Evolutionary conservation across 371 early-diverging fungal species (phyloP).

Genomic region (Rhizoclosmatium hyalinum): DNA sequence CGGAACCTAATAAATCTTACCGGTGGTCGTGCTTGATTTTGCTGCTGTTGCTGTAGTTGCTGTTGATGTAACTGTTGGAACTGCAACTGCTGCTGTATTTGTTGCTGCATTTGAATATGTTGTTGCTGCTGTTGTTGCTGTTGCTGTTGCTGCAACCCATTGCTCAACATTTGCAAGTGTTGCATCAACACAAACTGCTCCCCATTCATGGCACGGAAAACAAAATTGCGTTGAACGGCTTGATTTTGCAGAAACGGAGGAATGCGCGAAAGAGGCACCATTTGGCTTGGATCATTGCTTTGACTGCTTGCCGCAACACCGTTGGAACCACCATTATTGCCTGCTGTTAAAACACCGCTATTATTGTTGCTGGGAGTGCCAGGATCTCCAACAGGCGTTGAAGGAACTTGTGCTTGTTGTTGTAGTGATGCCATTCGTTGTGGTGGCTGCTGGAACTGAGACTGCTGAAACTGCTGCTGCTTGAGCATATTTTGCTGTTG

Average conservation of each 20-base stretch:
- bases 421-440: not conserved
- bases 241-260: not conserved
- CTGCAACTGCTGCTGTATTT: not conserved
- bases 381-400: not conserved
- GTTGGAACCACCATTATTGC: no score
- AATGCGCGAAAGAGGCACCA: not conserved
- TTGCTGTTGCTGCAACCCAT: not conserved
- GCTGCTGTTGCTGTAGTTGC: not conserved
- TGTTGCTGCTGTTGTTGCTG: slow-evolving; percentile 1
- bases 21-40: not conserved
- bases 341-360: no score
- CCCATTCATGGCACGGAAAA: not conserved
- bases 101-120: not conserved
- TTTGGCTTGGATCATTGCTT: not conserved
- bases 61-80: not conserved
- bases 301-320: no score
- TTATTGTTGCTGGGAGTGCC: no score
- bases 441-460: not conserved
- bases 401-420: not conserved
- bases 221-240: not conserved
- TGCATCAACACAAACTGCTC: not conserved
- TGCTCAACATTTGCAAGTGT: not conserved
- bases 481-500: not conserved
- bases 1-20: not conserved
- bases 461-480: not conserved